Percentiles rank a stretch among this genome's conserved stretches.
phyloP scores from a whole-genome alignment of 257 asterid species.

The Petunia axillaris region DNA sequence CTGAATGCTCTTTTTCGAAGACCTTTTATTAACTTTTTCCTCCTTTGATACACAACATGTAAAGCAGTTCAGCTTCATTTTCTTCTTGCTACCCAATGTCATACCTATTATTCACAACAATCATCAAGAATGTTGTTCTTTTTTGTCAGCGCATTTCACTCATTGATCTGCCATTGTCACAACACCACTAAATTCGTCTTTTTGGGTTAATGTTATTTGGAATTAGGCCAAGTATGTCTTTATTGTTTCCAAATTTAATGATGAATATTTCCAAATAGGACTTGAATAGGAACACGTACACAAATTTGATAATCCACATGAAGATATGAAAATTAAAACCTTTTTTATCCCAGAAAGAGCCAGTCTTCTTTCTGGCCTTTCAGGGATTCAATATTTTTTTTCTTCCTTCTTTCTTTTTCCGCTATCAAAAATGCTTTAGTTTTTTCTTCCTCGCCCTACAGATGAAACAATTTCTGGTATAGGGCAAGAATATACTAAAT shows the following conservation, averaged over 20 bases:
- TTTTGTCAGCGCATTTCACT: not conserved
- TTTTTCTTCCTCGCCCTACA: not conserved
- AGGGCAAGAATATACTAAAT: not conserved
- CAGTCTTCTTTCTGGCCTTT: constrained; percentile 18
- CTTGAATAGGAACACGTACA: not conserved
- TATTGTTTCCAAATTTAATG: not conserved
- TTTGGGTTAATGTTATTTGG: not conserved
- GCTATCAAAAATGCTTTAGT: not conserved
- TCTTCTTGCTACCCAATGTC: not conserved
- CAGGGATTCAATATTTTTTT: not conserved
- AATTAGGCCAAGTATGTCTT: not conserved
- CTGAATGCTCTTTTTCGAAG: constrained; percentile 36
- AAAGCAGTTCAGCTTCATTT: constrained; percentile 33
- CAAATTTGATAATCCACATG: constrained; percentile 3
- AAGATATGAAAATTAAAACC: not conserved
- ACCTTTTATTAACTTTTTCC: not conserved
- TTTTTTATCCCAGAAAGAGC: constrained; percentile 20
- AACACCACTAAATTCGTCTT: not conserved
- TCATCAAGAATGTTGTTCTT: not conserved
- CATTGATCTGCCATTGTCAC: not conserved
- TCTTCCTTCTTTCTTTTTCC: not conserved
- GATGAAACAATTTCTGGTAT: not conserved
- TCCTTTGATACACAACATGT: constrained; percentile 17
- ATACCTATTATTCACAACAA: constrained; percentile 17
- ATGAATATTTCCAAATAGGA: constrained; percentile 5